These are phyloP conservation scores for Kurtzmaniella quercitrusa DNA, from an alignment of 1,139 yeast species.

Conservation along the genomic window DNA sequence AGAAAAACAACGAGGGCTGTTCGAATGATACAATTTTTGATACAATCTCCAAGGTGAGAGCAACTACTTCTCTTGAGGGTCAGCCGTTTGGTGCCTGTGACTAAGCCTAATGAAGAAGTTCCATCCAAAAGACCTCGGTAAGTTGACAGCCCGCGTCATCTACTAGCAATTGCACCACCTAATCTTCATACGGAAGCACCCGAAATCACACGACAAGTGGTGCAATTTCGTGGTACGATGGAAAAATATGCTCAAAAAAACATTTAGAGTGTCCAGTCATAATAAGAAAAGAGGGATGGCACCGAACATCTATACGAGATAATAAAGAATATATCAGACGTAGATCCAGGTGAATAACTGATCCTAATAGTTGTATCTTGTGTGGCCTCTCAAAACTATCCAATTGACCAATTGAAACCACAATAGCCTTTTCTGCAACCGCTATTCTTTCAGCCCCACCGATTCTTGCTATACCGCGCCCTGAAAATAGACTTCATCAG, in stretches of 20 bases:
- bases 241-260: neutral
- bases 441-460: neutral
- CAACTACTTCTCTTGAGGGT: too few relatives aligned
- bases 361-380: too few relatives aligned
- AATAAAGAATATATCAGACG: neutral
- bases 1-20: too few relatives aligned
- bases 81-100: neutral
- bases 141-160: neutral
- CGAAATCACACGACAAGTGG: neutral
- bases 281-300: neutral
- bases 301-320: neutral
- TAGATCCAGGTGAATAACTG: too few relatives aligned
- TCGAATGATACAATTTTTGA: too few relatives aligned
- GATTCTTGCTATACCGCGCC: neutral
- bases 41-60: too few relatives aligned
- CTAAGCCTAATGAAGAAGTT: neutral
- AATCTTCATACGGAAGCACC: neutral
- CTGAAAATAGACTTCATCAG: neutral
- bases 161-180: neutral
- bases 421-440: neutral
- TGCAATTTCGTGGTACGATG: neutral
- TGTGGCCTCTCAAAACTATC: too few relatives aligned
- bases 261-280: neutral
- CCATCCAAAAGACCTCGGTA: neutral
- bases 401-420: too few relatives aligned